These are phyloP conservation scores for Paramecium caudatum DNA, from an alignment of 73 alveolate genomes.

Conservation along the genomic window DNA sequence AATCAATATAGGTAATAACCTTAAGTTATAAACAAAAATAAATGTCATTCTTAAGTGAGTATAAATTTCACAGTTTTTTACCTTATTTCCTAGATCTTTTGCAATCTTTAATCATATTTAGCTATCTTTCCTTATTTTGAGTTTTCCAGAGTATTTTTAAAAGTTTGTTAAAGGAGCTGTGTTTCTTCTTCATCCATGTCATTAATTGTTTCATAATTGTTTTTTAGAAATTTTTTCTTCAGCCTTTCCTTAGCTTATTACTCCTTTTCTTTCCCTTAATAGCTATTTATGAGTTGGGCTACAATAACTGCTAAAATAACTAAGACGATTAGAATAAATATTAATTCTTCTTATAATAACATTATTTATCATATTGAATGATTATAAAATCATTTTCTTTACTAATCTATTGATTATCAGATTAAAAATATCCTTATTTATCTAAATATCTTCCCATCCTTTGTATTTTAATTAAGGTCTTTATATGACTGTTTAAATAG, in stretches of 20 bases:
- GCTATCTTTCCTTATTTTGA: conserved; percentile 2
- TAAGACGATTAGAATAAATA: conserved; percentile 21
- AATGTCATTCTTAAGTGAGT: conserved; percentile 35
- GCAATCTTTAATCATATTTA: neutral
- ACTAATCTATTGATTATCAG: too few species aligned
- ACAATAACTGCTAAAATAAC: neutral
- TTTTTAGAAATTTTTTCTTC: conserved; percentile 7
- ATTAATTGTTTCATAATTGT: conserved; percentile 41
- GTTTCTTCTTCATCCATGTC: conserved; percentile 61
- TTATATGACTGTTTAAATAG: too few species aligned
- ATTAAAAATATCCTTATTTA: too few species aligned
- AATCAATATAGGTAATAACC: too few species aligned
- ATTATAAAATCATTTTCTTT: too few species aligned
- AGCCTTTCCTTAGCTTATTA: neutral
- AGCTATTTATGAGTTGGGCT: neutral
- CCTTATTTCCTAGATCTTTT: conserved; percentile 31
- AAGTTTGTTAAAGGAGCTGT: neutral
- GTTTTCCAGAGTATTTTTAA: conserved; percentile 12
- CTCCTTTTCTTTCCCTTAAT: conserved; percentile 27
- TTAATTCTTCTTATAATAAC: conserved; percentile 23
- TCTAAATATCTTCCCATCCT: too few species aligned
- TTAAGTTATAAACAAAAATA: conserved; percentile 28
- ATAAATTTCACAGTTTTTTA: conserved; percentile 48
- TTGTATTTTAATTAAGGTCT: too few species aligned
- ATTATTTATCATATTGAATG: too few species aligned